Percentiles rank a stretch among this genome's conserved stretches.
These are phyloP conservation scores for Phytophthora ramorum DNA, from an alignment of 352 stramenopile genomes.

Conservation along the genomic window DNA sequence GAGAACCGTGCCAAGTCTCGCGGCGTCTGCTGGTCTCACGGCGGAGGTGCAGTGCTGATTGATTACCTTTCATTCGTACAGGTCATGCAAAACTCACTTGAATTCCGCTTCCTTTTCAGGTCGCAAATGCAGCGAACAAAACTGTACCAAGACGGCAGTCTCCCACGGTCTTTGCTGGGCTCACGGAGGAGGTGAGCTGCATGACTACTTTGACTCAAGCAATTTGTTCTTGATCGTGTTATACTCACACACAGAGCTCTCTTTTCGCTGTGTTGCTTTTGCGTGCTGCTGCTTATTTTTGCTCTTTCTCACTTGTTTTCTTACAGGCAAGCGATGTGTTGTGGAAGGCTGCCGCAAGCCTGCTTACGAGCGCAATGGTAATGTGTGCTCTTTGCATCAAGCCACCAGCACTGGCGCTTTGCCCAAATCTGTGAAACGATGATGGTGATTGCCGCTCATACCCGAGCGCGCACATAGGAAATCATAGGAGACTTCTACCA, in stretches of 20 bases:
- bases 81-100: not conserved
- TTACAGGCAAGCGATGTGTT: constrained; percentile 70
- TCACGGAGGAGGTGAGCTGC: constrained; percentile 71
- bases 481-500: constrained; percentile 21
- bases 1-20: constrained; percentile 80
- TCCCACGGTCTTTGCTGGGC: constrained; percentile 85
- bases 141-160: constrained; percentile 76
- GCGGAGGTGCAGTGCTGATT: constrained; percentile 46
- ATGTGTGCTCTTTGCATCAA: constrained; percentile 66
- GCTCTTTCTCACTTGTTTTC: constrained; percentile 9
- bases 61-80: not conserved
- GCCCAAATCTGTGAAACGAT: constrained; percentile 29
- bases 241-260: constrained; percentile 16
- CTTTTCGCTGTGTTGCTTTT: constrained; percentile 22
- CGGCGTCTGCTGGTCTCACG: constrained; percentile 83
- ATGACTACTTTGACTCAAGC: constrained; percentile 1
- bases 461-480: constrained; percentile 27
- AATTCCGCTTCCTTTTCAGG: constrained; percentile 25
- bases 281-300: constrained; percentile 20
- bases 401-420: constrained; percentile 13
- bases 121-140: constrained; percentile 67
- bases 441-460: constrained; percentile 28
- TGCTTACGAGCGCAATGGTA: constrained; percentile 82
- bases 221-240: not conserved
- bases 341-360: constrained; percentile 74